A percentile compares a stretch with the other conserved stretches of the same genome.
Conservation (phyloP, 2,329 filamentous ascomycete genomes). For the Akanthomyces lecanii region DNA sequence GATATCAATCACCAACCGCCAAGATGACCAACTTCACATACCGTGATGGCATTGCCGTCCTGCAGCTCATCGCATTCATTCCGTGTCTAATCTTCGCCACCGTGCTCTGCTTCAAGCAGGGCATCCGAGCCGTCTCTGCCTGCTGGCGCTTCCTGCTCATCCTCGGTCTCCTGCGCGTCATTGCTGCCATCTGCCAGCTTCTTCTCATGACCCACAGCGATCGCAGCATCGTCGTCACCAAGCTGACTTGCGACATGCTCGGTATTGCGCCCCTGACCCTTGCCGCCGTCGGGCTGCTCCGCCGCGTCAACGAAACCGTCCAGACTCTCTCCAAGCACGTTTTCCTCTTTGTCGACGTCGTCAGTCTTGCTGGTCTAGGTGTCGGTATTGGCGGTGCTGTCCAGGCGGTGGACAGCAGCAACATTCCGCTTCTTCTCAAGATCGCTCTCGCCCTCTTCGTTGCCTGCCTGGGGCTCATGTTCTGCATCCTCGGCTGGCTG, state of each 20-base stretch:
- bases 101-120: conserved; percentile 19
- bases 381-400: conserved; percentile 18
- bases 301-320: conserved; percentile 15
- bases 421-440: conserved; percentile 14
- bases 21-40: conserved; percentile 18
- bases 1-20: not conserved
- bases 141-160: conserved; percentile 20
- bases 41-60: conserved; percentile 19
- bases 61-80: conserved; percentile 18
- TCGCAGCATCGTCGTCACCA: conserved; percentile 13
- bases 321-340: not conserved
- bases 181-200: conserved; percentile 19
- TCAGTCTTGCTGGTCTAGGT: conserved; percentile 17
- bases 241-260: conserved; percentile 19
- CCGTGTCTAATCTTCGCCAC: conserved; percentile 15
- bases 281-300: conserved; percentile 17
- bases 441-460: conserved; percentile 18
- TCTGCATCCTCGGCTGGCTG: conserved; percentile 15
- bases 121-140: conserved; percentile 15
- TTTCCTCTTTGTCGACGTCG: conserved; percentile 12
- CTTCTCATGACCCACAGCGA: conserved; percentile 14
- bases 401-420: conserved; percentile 15
- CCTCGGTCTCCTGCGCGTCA: conserved; percentile 18
- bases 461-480: conserved; percentile 18
- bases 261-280: conserved; percentile 20